Conservation (phyloP, 2,329 filamentous ascomycete species). For the Calonectria multiphialidica region DNA sequence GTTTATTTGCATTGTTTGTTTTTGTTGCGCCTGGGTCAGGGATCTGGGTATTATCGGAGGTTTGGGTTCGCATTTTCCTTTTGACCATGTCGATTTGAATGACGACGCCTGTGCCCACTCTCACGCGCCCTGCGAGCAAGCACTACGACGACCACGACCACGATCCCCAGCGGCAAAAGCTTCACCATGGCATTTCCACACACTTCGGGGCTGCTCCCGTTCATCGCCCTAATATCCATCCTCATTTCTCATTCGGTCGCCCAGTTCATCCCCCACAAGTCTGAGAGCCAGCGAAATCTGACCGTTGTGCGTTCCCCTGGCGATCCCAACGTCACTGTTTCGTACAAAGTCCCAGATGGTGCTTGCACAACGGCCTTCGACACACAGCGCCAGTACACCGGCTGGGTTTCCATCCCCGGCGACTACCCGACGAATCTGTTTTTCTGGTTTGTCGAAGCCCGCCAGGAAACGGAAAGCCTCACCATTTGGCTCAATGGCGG, state of each 20-base stretch:
- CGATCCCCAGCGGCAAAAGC: conserved; percentile 14
- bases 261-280: conserved; percentile 47
- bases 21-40: not conserved
- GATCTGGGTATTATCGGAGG: not conserved
- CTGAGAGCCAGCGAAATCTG: conserved; percentile 53
- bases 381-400: conserved; percentile 76
- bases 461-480: conserved; percentile 55
- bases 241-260: conserved; percentile 39
- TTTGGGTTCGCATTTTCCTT: not conserved
- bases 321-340: conserved; percentile 73
- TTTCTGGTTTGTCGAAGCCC: conserved; percentile 64
- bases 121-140: conserved; percentile 15
- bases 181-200: conserved; percentile 24
- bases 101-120: conserved; percentile 37
- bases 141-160: conserved; percentile 1
- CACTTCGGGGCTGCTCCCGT: conserved; percentile 19
- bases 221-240: conserved; percentile 31
- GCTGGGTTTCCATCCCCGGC: conserved; percentile 75
- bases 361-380: conserved; percentile 75
- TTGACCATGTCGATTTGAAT: conserved; percentile 28
- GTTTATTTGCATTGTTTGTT: not conserved
- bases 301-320: conserved; percentile 73
- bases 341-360: conserved; percentile 72
- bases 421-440: conserved; percentile 64
- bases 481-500: conserved; percentile 78